These are phyloP conservation scores for Margaritispora aquatica DNA, from an alignment of 495 filamentous ascomycete genomes.

Conservation along the genomic window DNA sequence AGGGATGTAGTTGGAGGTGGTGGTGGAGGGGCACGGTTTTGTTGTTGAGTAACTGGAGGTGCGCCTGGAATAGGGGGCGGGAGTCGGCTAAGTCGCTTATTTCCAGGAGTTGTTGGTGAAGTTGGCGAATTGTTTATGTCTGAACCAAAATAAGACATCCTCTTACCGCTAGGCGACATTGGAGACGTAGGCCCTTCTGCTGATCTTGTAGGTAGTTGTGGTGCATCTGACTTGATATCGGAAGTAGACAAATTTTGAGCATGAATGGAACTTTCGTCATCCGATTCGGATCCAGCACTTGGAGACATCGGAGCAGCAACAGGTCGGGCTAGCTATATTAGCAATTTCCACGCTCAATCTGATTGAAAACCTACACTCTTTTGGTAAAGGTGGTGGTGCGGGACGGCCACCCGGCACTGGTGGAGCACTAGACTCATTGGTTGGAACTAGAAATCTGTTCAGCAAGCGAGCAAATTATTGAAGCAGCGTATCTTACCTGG, in stretches of 20 bases:
- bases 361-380: slow-evolving; percentile 64
- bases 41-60: slow-evolving; percentile 45
- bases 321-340: slow-evolving; percentile 50
- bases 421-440: slow-evolving; percentile 39
- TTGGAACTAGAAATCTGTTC: slow-evolving; percentile 31
- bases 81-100: slow-evolving; percentile 45
- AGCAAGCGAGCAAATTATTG: too few species aligned
- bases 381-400: slow-evolving; percentile 61
- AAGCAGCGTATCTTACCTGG: slow-evolving; percentile 25
- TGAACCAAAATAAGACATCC: slow-evolving; percentile 43
- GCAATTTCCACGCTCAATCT: slow-evolving; percentile 16
- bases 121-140: slow-evolving; percentile 35
- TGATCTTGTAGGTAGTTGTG: slow-evolving; percentile 39
- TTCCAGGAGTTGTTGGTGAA: slow-evolving; percentile 39
- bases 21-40: slow-evolving; percentile 69
- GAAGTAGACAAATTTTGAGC: slow-evolving; percentile 30
- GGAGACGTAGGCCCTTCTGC: slow-evolving; percentile 49
- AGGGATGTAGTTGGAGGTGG: slow-evolving; percentile 57
- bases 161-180: slow-evolving; percentile 39
- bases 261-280: slow-evolving; percentile 82
- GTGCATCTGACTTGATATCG: slow-evolving; percentile 25
- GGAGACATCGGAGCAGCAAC: slow-evolving; percentile 52
- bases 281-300: slow-evolving; percentile 80
- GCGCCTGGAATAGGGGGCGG: slow-evolving; percentile 44
- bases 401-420: slow-evolving; percentile 58